Conservation (phyloP, 768 basidiomycete species). For the Mycena galericulata region DNA sequence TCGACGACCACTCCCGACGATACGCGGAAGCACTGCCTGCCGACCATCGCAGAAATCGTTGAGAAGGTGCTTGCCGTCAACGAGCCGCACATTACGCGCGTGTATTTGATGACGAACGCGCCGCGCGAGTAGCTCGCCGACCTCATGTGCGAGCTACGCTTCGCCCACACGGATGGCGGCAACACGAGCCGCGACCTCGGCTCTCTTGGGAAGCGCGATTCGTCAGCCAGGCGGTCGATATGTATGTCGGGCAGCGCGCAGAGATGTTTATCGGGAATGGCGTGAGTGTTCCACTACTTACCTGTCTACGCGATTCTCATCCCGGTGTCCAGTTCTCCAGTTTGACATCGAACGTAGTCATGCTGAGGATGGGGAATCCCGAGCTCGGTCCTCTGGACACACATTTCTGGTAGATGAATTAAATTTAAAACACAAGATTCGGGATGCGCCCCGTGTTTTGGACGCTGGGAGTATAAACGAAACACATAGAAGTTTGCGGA, state of each 20-base stretch:
- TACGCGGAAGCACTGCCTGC: conserved; percentile 60
- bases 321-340: conserved; percentile 52
- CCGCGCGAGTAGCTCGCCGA: conserved; percentile 60
- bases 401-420: conserved; percentile 50
- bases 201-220: conserved; percentile 67
- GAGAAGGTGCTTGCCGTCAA: conserved; percentile 45
- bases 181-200: conserved; percentile 65
- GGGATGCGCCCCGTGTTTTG: too few species aligned
- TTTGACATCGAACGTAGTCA: conserved; percentile 50
- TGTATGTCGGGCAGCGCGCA: conserved; percentile 74
- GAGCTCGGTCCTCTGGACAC: conserved; percentile 45
- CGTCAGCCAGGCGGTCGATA: conserved; percentile 72
- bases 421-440: too few species aligned
- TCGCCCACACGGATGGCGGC: conserved; percentile 56
- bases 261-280: conserved; percentile 80
- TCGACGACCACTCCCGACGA: background rate
- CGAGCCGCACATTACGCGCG: conserved; percentile 49
- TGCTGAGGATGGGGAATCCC: conserved; percentile 45
- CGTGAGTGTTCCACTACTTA: conserved; percentile 53
- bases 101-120: conserved; percentile 79
- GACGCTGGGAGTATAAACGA: too few species aligned
- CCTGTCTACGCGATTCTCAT: background rate
- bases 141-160: conserved; percentile 54
- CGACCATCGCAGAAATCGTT: conserved; percentile 61
- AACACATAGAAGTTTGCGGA: too few species aligned